Percentiles rank a stretch among this genome's conserved stretches.
These are phyloP conservation scores for Penicillium sp. DNA, from an alignment of 2,329 filamentous ascomycete genomes.

Conservation along the genomic window DNA sequence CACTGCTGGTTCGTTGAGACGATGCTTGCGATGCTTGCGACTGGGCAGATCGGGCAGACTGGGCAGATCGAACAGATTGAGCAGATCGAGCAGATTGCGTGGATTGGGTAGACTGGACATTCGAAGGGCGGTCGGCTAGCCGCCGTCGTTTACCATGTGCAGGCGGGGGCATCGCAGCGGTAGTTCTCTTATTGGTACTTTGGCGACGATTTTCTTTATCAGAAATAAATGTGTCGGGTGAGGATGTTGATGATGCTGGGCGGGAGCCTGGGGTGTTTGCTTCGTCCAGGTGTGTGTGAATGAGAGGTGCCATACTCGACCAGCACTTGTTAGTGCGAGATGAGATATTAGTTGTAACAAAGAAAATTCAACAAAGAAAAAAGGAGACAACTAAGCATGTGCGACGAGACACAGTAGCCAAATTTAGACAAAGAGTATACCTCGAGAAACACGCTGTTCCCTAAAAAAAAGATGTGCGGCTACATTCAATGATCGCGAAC, in stretches of 20 bases:
- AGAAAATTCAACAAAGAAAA: conserved; percentile 1
- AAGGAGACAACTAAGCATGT: neutral
- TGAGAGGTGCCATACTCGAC: conserved; percentile 25
- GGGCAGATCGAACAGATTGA: neutral
- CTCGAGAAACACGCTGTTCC: neutral
- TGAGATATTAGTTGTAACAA: conserved; percentile 4
- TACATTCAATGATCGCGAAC: neutral
- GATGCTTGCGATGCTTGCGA: conserved; percentile 20
- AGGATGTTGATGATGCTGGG: conserved; percentile 28
- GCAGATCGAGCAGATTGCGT: conserved; percentile 7
- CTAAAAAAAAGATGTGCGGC: neutral
- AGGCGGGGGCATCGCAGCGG: conserved; percentile 7
- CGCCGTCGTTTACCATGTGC: conserved; percentile 40
- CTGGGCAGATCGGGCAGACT: neutral
- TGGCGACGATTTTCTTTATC: conserved; percentile 44
- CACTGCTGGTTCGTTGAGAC: conserved; percentile 25
- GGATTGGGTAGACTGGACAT: conserved; percentile 13
- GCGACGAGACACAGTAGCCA: neutral
- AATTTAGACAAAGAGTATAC: neutral
- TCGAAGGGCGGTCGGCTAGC: conserved; percentile 30
- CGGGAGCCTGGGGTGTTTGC: conserved; percentile 6
- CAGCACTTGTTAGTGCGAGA: conserved; percentile 13
- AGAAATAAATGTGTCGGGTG: conserved; percentile 32
- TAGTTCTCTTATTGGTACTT: conserved; percentile 35
- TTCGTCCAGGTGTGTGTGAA: conserved; percentile 14